These are phyloP conservation scores for Herpetospermum pedunculosum DNA, from an alignment of 306 rosid genomes.

Conservation along the genomic window DNA sequence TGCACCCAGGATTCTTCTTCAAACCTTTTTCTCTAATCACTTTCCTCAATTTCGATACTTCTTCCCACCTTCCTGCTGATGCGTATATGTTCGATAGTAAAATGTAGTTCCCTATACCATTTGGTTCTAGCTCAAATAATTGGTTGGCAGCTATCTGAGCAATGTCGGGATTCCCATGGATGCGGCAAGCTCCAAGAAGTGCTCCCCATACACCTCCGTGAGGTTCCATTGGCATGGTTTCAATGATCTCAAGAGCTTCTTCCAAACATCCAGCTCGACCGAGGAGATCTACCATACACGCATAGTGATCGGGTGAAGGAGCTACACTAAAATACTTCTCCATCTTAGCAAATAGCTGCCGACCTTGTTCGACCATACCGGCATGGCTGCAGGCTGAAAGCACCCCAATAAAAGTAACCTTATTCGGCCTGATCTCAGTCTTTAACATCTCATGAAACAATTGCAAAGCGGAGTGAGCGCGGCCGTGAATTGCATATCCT, in stretches of 20 bases:
- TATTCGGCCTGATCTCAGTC: slow-evolving; percentile 47
- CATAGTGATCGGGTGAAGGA: slow-evolving; percentile 51
- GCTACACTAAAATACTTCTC: slow-evolving; percentile 38
- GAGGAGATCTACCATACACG: slow-evolving; percentile 76
- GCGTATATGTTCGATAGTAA: slow-evolving; percentile 60
- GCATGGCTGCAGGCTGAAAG: slow-evolving; percentile 67
- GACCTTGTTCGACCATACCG: slow-evolving; percentile 70
- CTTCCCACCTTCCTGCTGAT: slow-evolving; percentile 65
- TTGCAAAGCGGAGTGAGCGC: slow-evolving; percentile 43
- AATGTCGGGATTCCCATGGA: slow-evolving; percentile 47
- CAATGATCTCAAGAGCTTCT: slow-evolving; percentile 49
- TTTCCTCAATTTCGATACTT: slow-evolving; percentile 56
- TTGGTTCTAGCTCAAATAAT: slow-evolving; percentile 66
- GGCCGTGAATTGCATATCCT: slow-evolving; percentile 69
- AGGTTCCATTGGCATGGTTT: slow-evolving; percentile 58
- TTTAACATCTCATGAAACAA: slow-evolving; percentile 68
- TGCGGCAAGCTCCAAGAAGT: slow-evolving; percentile 70
- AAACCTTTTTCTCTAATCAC: slow-evolving; percentile 43
- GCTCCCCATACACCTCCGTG: slow-evolving; percentile 83
- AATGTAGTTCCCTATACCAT: slow-evolving; percentile 56
- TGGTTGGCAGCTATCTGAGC: slow-evolving; percentile 56
- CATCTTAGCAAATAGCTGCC: slow-evolving; percentile 53
- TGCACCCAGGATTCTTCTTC: slow-evolving; percentile 55
- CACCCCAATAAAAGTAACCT: slow-evolving; percentile 63
- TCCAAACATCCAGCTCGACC: slow-evolving; percentile 73